phyloP scores from a whole-genome alignment of 768 basidiomycete genomes.

The Boletus sp. region DNA sequence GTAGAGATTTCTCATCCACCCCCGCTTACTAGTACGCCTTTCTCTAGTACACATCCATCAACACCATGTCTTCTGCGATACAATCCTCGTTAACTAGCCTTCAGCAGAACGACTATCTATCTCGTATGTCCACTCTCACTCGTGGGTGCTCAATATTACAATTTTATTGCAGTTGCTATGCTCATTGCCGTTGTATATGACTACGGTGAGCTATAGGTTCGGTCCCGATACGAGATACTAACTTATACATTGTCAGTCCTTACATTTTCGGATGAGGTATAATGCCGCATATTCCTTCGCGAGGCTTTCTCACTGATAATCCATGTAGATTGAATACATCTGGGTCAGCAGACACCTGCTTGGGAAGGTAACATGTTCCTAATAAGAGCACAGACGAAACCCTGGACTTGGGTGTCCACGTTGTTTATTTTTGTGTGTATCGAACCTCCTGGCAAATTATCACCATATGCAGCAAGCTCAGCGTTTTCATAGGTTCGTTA shows the following conservation, averaged over 20 bases:
- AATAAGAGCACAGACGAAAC: not conserved
- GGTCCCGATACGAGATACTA: not conserved
- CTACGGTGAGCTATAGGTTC: not conserved
- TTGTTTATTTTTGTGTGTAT: conserved; percentile 1
- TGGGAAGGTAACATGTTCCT: not conserved
- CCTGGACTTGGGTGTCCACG: not conserved
- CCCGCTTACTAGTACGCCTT: no score
- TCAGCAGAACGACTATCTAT: not conserved
- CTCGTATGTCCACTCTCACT: not conserved
- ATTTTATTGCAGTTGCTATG: not conserved
- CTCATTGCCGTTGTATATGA: not conserved
- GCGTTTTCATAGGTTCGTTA: not conserved
- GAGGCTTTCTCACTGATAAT: not conserved
- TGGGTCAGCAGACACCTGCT: not conserved
- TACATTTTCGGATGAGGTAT: conserved; percentile 5
- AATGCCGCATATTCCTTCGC: not conserved
- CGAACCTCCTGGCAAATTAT: not conserved
- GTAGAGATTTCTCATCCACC: no score
- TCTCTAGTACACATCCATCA: conserved; percentile 6
- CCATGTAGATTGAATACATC: conserved; percentile 1
- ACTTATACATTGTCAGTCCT: not conserved
- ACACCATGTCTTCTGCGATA: not conserved
- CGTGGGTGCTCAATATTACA: not conserved
- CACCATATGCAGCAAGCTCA: not conserved
- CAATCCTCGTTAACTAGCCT: not conserved